These are phyloP conservation scores for Suillus subluteus DNA, from an alignment of 768 basidiomycete species.

Conservation along the genomic window DNA sequence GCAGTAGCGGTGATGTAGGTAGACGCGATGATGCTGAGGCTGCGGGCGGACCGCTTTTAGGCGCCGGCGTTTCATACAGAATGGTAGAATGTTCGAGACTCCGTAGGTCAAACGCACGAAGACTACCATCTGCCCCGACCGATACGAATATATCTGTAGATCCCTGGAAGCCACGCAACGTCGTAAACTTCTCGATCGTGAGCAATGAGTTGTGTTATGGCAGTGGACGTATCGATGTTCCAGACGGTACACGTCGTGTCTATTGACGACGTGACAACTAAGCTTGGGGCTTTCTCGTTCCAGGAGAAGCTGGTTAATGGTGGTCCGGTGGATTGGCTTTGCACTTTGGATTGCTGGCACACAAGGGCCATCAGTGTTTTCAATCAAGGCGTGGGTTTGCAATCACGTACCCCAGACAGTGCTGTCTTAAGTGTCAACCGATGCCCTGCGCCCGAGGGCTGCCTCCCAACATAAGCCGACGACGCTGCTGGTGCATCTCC, in stretches of 20 bases:
- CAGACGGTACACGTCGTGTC: conserved; percentile 99
- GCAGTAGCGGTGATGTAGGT: conserved; percentile 78
- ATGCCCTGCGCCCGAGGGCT: conserved; percentile 58
- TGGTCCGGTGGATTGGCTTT: conserved; percentile 80
- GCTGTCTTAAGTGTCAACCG: conserved; percentile 74
- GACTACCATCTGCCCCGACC: conserved; percentile 94
- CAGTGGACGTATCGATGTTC: conserved; percentile 94
- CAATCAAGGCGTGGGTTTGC: conserved; percentile 10
- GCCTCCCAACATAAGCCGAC: conserved; percentile 73
- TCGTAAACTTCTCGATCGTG: conserved; percentile 97
- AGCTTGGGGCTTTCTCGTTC: conserved; percentile 90
- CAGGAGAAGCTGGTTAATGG: conserved; percentile 97
- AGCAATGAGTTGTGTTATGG: conserved; percentile 96
- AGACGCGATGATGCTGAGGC: conserved; percentile 65
- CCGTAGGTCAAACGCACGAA: conserved; percentile 95
- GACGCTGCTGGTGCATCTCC: conserved; percentile 62
- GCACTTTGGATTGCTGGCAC: conserved; percentile 84
- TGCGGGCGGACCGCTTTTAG: conserved; percentile 67
- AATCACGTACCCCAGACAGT: conserved; percentile 71
- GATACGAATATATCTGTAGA: conserved; percentile 98
- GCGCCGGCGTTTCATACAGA: conserved; percentile 89
- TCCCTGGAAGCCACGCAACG: conserved; percentile 96
- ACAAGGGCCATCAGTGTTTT: conserved; percentile 13
- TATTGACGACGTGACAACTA: conserved; percentile 96
- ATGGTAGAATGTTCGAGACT: conserved; percentile 98